A percentile compares a stretch with the other conserved stretches of the same genome.
phyloP scores from a whole-genome alignment of 768 basidiomycete species.

The Omphalotus guepiniiformis region DNA sequence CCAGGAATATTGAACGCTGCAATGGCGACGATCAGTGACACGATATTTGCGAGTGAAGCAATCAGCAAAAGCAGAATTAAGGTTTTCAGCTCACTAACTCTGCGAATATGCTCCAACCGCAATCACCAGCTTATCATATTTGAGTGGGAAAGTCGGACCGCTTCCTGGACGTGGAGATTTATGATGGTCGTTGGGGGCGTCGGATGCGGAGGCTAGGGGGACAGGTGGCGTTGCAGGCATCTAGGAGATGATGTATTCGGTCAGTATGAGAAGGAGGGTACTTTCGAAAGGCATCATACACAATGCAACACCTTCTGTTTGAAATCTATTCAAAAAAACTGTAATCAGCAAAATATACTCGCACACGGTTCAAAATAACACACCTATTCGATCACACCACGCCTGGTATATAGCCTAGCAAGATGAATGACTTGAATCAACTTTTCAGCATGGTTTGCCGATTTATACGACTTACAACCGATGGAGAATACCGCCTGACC shows the following conservation, averaged over 20 bases:
- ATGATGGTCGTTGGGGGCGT: slow-evolving; percentile 14
- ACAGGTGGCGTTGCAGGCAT: slow-evolving; percentile 58
- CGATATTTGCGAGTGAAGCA: background rate
- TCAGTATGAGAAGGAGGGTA: background rate
- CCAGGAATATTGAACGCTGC: slow-evolving; percentile 68
- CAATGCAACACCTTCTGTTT: slow-evolving; percentile 54
- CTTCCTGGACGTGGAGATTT: slow-evolving; percentile 16
- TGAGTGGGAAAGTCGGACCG: slow-evolving; percentile 47
- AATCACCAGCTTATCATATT: slow-evolving; percentile 80
- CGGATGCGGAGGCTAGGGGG: slow-evolving; percentile 17
- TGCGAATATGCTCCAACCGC: slow-evolving; percentile 85
- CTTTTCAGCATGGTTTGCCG: background rate
- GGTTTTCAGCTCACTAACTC: slow-evolving; percentile 40
- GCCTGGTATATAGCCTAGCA: slow-evolving; percentile 61
- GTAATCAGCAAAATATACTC: background rate
- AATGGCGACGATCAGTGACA: slow-evolving; percentile 1
- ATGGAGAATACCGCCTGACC: slow-evolving; percentile 54
- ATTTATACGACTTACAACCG: slow-evolving; percentile 38
- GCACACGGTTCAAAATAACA: slow-evolving; percentile 9
- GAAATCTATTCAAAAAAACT: slow-evolving; percentile 43
- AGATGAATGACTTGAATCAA: background rate
- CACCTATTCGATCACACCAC: slow-evolving; percentile 73
- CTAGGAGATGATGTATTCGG: slow-evolving; percentile 24
- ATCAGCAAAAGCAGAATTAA: background rate
- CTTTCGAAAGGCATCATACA: slow-evolving; percentile 32